These are phyloP conservation scores for Sugiyamaella marilandica DNA, from an alignment of 805 yeast species.

Conservation along the genomic window DNA sequence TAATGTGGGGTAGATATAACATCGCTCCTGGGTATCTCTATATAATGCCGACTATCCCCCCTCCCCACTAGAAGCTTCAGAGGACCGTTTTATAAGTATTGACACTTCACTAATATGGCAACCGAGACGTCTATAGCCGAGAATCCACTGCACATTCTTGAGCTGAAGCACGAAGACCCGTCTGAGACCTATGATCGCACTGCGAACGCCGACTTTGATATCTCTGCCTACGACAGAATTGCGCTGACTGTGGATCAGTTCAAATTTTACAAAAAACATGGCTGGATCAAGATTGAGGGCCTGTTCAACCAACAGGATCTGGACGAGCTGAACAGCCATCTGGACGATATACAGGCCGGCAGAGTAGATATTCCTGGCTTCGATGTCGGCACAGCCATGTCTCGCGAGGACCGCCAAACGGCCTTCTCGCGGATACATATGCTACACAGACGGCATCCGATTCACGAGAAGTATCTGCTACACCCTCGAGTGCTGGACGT, in stretches of 20 bases:
- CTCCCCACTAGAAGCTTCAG: too few relatives aligned
- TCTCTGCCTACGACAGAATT: not conserved
- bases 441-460: not conserved
- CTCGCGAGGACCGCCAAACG: not conserved
- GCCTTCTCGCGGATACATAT: not conserved
- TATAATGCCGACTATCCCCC: too few relatives aligned
- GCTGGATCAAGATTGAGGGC: slow-evolving; percentile 1
- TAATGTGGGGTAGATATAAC: too few relatives aligned
- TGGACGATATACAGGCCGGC: not conserved
- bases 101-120: not conserved
- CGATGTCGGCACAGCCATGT: not conserved
- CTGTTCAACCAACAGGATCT: not conserved
- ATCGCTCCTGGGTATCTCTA: too few relatives aligned
- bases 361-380: not conserved
- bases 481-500: not conserved
- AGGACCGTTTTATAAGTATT: too few relatives aligned
- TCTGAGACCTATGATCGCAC: not conserved
- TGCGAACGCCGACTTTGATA: not conserved
- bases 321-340: not conserved
- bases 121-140: not conserved
- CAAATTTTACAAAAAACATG: not conserved
- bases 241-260: not conserved
- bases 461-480: not conserved
- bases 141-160: not conserved
- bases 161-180: not conserved